Conservation (phyloP, 352 stramenopile species). For the Phytopythium oedochilum region DNA sequence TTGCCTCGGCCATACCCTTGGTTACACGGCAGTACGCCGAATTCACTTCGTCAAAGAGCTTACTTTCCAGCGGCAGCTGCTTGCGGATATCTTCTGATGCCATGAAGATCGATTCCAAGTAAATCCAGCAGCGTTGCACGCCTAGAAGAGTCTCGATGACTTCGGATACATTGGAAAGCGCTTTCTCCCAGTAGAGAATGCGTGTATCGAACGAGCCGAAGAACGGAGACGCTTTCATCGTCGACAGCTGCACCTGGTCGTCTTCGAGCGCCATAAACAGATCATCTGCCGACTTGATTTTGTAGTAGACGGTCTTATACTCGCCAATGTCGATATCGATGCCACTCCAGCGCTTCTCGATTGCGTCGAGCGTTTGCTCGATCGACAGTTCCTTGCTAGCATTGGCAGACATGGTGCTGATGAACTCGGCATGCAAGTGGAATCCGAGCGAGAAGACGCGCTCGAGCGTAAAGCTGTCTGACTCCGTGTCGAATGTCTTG, state of each 20-base stretch:
- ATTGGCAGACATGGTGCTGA: slow-evolving; percentile 88
- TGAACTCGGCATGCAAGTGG: slow-evolving; percentile 88
- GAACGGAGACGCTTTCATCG: slow-evolving; percentile 93
- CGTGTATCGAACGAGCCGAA: slow-evolving; percentile 88
- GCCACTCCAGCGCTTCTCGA: slow-evolving; percentile 83
- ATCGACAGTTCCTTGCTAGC: slow-evolving; percentile 92
- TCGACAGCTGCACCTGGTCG: slow-evolving; percentile 90
- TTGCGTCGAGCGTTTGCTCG: slow-evolving; percentile 83
- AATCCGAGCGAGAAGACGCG: slow-evolving; percentile 86
- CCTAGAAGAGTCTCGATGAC: slow-evolving; percentile 86
- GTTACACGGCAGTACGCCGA: slow-evolving; percentile 70
- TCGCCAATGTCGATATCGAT: slow-evolving; percentile 90
- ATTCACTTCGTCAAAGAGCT: slow-evolving; percentile 88
- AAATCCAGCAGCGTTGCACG: slow-evolving; percentile 94
- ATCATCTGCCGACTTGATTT: slow-evolving; percentile 89
- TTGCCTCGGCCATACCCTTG: slow-evolving; percentile 65
- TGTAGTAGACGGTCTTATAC: slow-evolving; percentile 93
- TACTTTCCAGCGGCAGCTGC: slow-evolving; percentile 85
- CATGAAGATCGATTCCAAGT: slow-evolving; percentile 95
- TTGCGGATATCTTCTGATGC: slow-evolving; percentile 93
- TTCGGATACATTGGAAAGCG: slow-evolving; percentile 84
- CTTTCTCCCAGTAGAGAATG: slow-evolving; percentile 88
- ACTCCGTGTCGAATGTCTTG: slow-evolving; percentile 78
- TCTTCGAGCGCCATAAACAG: slow-evolving; percentile 90
- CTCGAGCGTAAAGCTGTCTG: slow-evolving; percentile 76